Percentiles rank a stretch among this genome's conserved stretches.
phyloP scores from a whole-genome alignment of 768 basidiomycete genomes.

The Roridomyces roridus region DNA sequence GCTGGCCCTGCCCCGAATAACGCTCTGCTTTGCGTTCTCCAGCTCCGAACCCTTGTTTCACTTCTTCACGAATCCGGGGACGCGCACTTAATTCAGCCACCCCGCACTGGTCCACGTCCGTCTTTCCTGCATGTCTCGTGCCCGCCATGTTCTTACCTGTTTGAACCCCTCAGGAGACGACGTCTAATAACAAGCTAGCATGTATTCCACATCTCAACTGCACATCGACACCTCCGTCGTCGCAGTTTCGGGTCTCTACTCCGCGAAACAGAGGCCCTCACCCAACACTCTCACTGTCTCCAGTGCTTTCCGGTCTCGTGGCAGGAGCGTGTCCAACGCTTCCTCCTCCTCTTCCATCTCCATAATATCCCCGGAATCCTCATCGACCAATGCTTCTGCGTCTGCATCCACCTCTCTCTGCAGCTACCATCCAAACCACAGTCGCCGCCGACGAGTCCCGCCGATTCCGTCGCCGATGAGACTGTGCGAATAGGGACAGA shows the following conservation, averaged over 20 bases:
- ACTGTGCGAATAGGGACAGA: slow-evolving; percentile 59
- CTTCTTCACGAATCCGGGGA: too few relatives aligned
- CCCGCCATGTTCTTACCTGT: background rate
- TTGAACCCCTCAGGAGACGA: background rate
- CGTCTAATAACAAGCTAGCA: slow-evolving; percentile 9
- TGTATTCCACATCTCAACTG: slow-evolving; percentile 29
- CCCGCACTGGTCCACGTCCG: too few relatives aligned
- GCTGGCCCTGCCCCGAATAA: too few relatives aligned
- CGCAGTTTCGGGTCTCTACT: slow-evolving; percentile 21
- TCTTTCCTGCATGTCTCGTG: background rate
- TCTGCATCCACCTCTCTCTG: slow-evolving; percentile 56
- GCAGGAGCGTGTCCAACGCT: slow-evolving; percentile 59
- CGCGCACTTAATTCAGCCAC: too few relatives aligned
- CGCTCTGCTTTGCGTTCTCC: background rate
- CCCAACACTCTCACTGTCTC: slow-evolving; percentile 39
- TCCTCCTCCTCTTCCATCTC: slow-evolving; percentile 65
- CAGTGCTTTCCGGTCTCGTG: slow-evolving; percentile 38
- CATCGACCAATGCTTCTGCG: slow-evolving; percentile 56
- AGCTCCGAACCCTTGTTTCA: too few relatives aligned
- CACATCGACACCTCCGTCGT: slow-evolving; percentile 34
- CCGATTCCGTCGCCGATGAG: slow-evolving; percentile 53
- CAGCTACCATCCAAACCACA: slow-evolving; percentile 38
- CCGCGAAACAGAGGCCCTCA: slow-evolving; percentile 10
- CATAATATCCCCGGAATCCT: slow-evolving; percentile 57
- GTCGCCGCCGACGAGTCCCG: slow-evolving; percentile 47